Base-by-base conservation (phyloP, 345 rosid genomes). In the Gossypium mustelinum region DNA sequence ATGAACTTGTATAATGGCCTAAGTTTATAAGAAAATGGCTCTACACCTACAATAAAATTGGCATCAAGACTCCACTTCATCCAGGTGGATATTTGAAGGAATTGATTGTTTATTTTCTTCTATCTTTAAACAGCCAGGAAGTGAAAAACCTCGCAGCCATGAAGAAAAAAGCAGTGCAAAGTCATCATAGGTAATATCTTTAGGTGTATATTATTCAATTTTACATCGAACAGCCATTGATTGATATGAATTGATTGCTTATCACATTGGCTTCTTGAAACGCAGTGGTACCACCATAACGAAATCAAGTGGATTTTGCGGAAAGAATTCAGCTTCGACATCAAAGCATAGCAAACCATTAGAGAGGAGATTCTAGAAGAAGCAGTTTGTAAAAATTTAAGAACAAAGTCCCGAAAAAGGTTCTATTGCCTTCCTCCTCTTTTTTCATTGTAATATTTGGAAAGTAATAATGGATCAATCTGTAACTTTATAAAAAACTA, bases 71-170 rank as follows among this genome's bases (percentile, higher is more conserved):
- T 58, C 13, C 18, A 39, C 11, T 56, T 63, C 27, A 16, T 29
- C 17, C n/a, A 43, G 25, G 58, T 65, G 52, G 17, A 73, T 62
- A 13, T 56, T 45, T 73, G 9, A 48, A 43, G 18, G 39, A 34
- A 63, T 57, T 75, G 39, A 71, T 72, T 61, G 58, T 25, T 56
- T 57, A 13, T 12, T 34, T 44, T 45, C 11, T 27, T 58, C 25
- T 29, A 48, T 39, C 76, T 80, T 64, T 76, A 68, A 76, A 80
- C 90, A 94, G 98, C 84, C 94, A 51, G 55, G 97, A 94, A 83
- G 85, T 90, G 68, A 88, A 88, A 83, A 94, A 94, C 81, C 83
- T 90, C 60, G 82, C 89, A 24, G 91, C 93, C 34, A 72, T 86
- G 80, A 92, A 70, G 82, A 92, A 78, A 80, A 87, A 82, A n/a